phyloP scores from a whole-genome alignment of 2,329 filamentous ascomycete species.

The Samsoniella hepiali region DNA sequence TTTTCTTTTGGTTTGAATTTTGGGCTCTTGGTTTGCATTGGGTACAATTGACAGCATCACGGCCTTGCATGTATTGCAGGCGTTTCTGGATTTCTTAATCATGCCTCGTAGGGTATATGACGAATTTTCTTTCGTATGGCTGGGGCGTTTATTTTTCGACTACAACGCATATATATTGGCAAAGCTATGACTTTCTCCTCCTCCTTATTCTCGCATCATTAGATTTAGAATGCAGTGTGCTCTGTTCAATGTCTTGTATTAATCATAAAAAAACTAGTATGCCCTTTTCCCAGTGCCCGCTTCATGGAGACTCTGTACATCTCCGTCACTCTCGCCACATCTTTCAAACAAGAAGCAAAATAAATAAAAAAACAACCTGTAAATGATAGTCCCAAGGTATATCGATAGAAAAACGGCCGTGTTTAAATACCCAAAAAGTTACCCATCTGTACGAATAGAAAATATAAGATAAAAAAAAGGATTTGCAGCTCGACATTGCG shows the following conservation, averaged over 20 bases:
- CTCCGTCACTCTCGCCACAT: background rate
- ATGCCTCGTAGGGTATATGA: background rate
- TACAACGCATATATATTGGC: background rate
- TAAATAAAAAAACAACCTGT: conserved; percentile 5
- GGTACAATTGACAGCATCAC: background rate
- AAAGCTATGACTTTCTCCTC: background rate
- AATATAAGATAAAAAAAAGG: background rate
- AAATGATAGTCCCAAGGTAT: conserved; percentile 16
- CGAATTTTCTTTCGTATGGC: background rate
- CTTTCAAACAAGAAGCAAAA: background rate
- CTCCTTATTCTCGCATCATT: background rate
- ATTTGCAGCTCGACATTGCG: background rate
- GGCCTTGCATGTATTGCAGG: background rate
- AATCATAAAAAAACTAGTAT: background rate
- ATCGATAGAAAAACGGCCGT: conserved; percentile 4
- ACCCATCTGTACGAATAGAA: background rate
- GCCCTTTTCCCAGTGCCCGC: background rate
- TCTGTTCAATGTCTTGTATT: background rate
- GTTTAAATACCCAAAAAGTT: conserved; percentile 14
- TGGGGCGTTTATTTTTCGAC: background rate
- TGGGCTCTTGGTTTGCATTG: background rate
- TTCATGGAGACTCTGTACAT: background rate
- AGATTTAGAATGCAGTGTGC: background rate
- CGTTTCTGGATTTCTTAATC: background rate
- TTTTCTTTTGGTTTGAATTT: background rate